Conservation (phyloP, 73 alveolate genomes). For the Symbiodinium natans region DNA sequence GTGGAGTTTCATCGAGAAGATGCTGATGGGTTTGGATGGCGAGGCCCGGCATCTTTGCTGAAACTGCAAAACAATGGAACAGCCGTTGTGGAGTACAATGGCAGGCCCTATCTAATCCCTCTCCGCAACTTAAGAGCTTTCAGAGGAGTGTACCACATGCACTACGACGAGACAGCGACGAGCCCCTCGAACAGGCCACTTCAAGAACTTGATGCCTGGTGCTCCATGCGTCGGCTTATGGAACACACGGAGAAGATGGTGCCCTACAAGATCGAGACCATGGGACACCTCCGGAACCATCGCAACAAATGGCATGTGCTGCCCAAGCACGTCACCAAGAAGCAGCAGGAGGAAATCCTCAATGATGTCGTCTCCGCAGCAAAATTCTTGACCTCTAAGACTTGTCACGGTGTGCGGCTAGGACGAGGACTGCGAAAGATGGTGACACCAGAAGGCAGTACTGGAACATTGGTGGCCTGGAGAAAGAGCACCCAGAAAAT, state of each 20-base stretch:
- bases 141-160: neutral
- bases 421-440: neutral
- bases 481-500: neutral
- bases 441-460: neutral
- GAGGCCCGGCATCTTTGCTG: neutral
- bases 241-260: neutral
- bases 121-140: neutral
- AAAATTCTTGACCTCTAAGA: neutral
- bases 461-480: neutral
- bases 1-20: slow-evolving; percentile 35
- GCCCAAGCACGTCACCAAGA: neutral
- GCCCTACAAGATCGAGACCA: neutral
- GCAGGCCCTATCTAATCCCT: neutral
- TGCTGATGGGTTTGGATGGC: slow-evolving; percentile 16
- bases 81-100: neutral
- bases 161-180: neutral
- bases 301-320: neutral
- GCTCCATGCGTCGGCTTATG: neutral
- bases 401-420: neutral
- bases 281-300: neutral
- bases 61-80: neutral
- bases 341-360: neutral
- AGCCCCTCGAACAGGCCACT: neutral
- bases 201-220: neutral
- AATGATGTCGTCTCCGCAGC: neutral